Base-by-base conservation (phyloP, 2,329 filamentous ascomycete genomes). In the Epichloe elymi region DNA sequence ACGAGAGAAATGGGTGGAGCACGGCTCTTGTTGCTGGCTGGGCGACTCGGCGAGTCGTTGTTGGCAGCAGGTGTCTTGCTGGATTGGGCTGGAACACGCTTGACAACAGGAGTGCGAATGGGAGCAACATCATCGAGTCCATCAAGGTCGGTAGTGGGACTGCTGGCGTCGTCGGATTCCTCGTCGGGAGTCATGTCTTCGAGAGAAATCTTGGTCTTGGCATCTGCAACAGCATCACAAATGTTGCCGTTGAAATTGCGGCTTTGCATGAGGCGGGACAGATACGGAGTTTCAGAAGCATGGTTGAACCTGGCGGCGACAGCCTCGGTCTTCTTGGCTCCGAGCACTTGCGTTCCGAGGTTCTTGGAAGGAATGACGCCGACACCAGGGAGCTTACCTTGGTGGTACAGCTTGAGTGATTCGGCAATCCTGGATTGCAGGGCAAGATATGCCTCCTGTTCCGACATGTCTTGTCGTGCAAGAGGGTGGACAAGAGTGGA, bases 201-300 rank as follows among this genome's bases (percentile, higher is more conserved):
- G 47, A 75, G 54, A 50, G 74, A 70, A 47, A 76, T 57, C 61
- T 70, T 75, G 37, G 70, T 74, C 67, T 78, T 82, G 23, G 79
- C 78, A 57, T 83, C 79, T 49, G 69, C 69, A 47, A 84, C 80
- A 57, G 75, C 63, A 50, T 79, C 73, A 53, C 70, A 65, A 49
- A 87, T 67, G 59, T 86, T 76, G 48, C 80, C 73, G 53, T 70
- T 69, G 58, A 85, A 76, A 36, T 83, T 82, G 61, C 74, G 76
- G 55, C 70, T 74, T 57, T 79, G 72, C 67, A 88, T 72, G 45
- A 87, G 66, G 40, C 75, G 75, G 33, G 85, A 86, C 19, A 90
- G 71, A 65, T 86, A 75, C 14, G 85, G 85, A 15, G 80, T 78
- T 36, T 79, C 74, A 6, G 74, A 64, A 11, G 80, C 79, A 48